These are phyloP conservation scores for Glutinoglossum americanum DNA, from an alignment of 495 filamentous ascomycete genomes.

Conservation along the genomic window DNA sequence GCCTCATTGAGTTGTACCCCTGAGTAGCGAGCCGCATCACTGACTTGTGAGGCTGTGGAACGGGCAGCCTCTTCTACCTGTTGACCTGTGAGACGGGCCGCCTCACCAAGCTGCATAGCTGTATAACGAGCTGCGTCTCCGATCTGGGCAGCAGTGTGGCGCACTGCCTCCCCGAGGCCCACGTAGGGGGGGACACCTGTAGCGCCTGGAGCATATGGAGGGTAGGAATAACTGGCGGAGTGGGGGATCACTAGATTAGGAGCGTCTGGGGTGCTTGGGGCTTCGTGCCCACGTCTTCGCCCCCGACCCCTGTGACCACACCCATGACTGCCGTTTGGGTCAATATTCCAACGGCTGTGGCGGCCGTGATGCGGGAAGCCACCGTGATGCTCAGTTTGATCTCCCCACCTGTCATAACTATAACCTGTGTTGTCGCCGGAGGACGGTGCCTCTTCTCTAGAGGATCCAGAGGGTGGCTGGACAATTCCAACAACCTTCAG, in stretches of 20 bases:
- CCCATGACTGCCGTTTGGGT: neutral
- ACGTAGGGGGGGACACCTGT: neutral
- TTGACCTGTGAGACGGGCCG: neutral
- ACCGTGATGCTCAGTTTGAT: neutral
- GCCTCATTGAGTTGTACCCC: neutral
- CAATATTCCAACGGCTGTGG: neutral
- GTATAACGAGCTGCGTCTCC: neutral
- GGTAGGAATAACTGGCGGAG: too few relatives aligned
- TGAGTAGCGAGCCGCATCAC: too few relatives aligned
- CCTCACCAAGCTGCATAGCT: neutral
- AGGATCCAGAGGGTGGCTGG: neutral
- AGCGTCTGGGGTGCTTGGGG: neutral
- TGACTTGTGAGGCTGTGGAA: neutral
- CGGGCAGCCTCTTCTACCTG: neutral
- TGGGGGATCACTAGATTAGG: too few relatives aligned
- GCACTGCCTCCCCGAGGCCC: neutral
- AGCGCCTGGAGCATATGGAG: neutral
- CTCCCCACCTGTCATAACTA: too few relatives aligned
- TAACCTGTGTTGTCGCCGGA: too few relatives aligned
- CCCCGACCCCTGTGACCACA: neutral
- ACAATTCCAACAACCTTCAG: neutral
- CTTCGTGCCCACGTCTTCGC: neutral
- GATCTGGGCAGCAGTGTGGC: neutral
- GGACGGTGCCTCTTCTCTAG: neutral
- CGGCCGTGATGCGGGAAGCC: neutral